A percentile compares a stretch with the other conserved stretches of the same genome.
phyloP scores from a whole-genome alignment of 495 filamentous ascomycete species.

The Alectoria sarmentosa region DNA sequence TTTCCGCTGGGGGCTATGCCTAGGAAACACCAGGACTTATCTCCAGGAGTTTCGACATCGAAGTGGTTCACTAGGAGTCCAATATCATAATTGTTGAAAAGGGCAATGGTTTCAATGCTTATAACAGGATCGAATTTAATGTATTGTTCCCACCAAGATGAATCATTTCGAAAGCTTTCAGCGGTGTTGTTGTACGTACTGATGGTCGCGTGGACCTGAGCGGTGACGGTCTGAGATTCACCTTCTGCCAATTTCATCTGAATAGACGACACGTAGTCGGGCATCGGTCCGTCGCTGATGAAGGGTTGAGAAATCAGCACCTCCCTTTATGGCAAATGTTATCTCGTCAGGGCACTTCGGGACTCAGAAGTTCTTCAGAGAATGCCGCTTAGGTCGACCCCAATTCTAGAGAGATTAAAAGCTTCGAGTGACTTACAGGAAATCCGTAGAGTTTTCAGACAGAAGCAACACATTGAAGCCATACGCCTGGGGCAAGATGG shows the following conservation, averaged over 20 bases:
- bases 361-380: too few relatives aligned
- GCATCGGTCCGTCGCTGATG: slow-evolving; percentile 6
- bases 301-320: slow-evolving; percentile 4
- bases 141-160: background rate
- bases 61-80: background rate
- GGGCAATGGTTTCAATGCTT: background rate
- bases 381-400: too few relatives aligned
- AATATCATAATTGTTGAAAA: background rate
- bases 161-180: background rate
- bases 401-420: background rate
- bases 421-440: background rate
- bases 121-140: background rate
- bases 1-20: background rate
- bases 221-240: background rate
- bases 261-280: slow-evolving; percentile 2
- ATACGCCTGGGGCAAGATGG: background rate
- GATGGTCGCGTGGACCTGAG: background rate
- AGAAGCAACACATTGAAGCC: background rate
- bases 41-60: background rate
- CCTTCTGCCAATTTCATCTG: background rate
- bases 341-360: too few relatives aligned
- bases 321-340: background rate
- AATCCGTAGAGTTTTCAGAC: background rate
- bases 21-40: background rate
- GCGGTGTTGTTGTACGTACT: background rate